Evolutionary conservation across 331 rosid species (phyloP).

Genomic region (Dryas integrifolia): DNA sequence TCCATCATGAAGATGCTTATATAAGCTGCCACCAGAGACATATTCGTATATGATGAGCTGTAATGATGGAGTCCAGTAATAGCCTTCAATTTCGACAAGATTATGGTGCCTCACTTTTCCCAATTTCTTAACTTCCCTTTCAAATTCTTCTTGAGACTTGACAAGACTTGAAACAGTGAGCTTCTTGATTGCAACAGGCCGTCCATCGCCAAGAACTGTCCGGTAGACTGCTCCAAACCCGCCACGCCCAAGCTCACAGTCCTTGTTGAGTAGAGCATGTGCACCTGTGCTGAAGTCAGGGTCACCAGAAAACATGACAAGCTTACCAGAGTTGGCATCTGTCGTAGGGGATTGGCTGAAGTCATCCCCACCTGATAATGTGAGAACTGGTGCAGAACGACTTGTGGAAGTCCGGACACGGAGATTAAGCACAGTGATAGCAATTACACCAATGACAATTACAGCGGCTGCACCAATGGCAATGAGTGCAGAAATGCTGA

Average conservation of each 20-base stretch:
- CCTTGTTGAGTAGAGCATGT: constrained; percentile 94
- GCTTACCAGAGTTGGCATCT: constrained; percentile 95
- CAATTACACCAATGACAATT: constrained; percentile 85
- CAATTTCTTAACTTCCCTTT: constrained; percentile 88
- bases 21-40: constrained; percentile 80
- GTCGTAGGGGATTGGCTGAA: constrained; percentile 88
- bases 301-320: constrained; percentile 97
- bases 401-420: constrained; percentile 63
- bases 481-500: constrained; percentile 94
- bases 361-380: constrained; percentile 85
- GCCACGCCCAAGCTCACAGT: constrained; percentile 98
- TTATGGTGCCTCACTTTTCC: constrained; percentile 88
- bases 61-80: constrained; percentile 96
- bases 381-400: constrained; percentile 53
- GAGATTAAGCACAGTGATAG: constrained; percentile 89
- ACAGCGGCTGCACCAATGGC: constrained; percentile 99
- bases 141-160: constrained; percentile 93
- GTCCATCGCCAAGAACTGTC: constrained; percentile 87
- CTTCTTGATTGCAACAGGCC: constrained; percentile 95
- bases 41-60: constrained; percentile 90
- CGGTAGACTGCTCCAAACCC: constrained; percentile 94
- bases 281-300: constrained; percentile 95
- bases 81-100: constrained; percentile 91
- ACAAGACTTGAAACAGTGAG: constrained; percentile 98
- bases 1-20: constrained; percentile 93